These are phyloP conservation scores for Pleurotus giganteus DNA, from an alignment of 768 basidiomycete genomes.

Conservation along the genomic window DNA sequence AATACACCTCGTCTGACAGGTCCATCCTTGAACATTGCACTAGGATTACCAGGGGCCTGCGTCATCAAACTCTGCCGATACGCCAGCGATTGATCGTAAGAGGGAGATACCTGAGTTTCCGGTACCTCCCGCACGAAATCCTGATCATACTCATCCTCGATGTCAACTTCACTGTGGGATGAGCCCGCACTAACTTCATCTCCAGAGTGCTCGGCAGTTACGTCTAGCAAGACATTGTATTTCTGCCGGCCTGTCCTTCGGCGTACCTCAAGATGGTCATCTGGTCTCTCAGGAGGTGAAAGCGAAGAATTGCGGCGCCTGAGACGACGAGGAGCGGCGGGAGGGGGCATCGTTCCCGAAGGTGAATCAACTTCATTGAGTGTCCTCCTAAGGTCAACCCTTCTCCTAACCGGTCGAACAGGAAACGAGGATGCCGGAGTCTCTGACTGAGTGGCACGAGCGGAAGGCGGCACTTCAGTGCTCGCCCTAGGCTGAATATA, in stretches of 20 bases:
- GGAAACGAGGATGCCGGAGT: conserved; percentile 42
- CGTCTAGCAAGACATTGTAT: conserved; percentile 51
- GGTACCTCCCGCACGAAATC: conserved; percentile 62
- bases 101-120: conserved; percentile 65
- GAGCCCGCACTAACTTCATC: conserved; percentile 70
- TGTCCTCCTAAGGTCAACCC: conserved; percentile 21
- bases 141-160: conserved; percentile 66
- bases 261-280: conserved; percentile 10
- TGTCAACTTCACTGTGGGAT: conserved; percentile 51
- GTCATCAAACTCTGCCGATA: conserved; percentile 76
- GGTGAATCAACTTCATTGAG: conserved; percentile 25
- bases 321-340: conserved; percentile 34
- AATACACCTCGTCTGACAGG: conserved; percentile 48
- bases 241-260: conserved; percentile 16
- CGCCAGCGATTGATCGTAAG: conserved; percentile 69
- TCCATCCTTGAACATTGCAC: conserved; percentile 53
- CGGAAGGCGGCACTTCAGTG: too few species aligned
- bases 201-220: conserved; percentile 77
- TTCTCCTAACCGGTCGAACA: conserved; percentile 36
- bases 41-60: conserved; percentile 47
- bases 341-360: conserved; percentile 29
- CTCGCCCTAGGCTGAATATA: conserved; percentile 14
- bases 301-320: not conserved
- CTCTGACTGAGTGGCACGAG: conserved; percentile 11
- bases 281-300: not conserved